A percentile compares a stretch with the other conserved stretches of the same genome.
These are phyloP conservation scores for Tetracentron sinense DNA, from an alignment of 164 flowering plant genomes.

Conservation along the genomic window DNA sequence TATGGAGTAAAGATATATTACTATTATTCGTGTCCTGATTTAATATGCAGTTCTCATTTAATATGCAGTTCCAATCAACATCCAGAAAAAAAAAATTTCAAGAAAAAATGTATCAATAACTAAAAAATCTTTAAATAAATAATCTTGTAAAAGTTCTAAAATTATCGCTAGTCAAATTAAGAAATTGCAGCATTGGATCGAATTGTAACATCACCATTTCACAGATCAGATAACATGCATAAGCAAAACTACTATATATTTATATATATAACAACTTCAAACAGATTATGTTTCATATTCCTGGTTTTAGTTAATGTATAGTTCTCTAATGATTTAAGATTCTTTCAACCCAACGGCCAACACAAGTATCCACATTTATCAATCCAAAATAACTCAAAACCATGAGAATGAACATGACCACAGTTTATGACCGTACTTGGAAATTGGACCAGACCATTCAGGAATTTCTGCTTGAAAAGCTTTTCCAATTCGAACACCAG, in stretches of 20 bases:
- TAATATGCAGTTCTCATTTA: neutral
- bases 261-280: too few relatives aligned
- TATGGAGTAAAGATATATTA: neutral
- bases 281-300: neutral
- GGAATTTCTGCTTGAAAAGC: constrained; percentile 81
- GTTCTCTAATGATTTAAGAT: neutral
- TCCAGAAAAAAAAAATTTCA: neutral
- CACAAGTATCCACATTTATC: neutral
- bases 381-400: constrained; percentile 1
- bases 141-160: too few relatives aligned
- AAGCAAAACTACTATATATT: too few relatives aligned
- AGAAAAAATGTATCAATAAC: neutral
- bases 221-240: too few relatives aligned
- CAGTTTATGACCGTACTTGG: constrained; percentile 37
- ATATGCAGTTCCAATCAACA: neutral
- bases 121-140: neutral
- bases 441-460: constrained; percentile 66
- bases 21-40: too few relatives aligned
- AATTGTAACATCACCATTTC: too few relatives aligned
- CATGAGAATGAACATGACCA: neutral
- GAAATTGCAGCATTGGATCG: too few relatives aligned
- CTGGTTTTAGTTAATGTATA: too few relatives aligned
- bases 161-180: too few relatives aligned
- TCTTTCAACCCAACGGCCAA: neutral
- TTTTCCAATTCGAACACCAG: constrained; percentile 74